Conservation (phyloP, 1,139 yeast species). For the Debaryomycetaceae sp. region DNA sequence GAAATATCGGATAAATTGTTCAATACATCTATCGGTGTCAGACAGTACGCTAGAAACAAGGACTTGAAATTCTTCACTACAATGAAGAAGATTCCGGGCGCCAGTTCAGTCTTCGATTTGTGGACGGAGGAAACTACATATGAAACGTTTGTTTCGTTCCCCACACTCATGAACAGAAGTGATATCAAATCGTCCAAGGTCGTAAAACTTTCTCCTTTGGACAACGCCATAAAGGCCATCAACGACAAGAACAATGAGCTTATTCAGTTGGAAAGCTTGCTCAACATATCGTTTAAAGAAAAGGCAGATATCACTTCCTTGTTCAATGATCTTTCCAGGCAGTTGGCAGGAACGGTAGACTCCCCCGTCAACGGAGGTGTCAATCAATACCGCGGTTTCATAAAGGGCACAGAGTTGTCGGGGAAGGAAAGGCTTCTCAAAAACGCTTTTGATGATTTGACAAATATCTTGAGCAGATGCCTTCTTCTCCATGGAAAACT, state of each 20-base stretch:
- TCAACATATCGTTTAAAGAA: slow-evolving; percentile 54
- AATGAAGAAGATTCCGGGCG: slow-evolving; percentile 71
- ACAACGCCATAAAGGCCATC: slow-evolving; percentile 72
- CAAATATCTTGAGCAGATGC: slow-evolving; percentile 63
- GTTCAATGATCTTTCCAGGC: slow-evolving; percentile 70
- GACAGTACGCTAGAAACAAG: slow-evolving; percentile 69
- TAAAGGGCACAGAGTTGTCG: slow-evolving; percentile 43
- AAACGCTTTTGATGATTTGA: slow-evolving; percentile 67
- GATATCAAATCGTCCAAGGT: slow-evolving; percentile 56
- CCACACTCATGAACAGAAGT: slow-evolving; percentile 83
- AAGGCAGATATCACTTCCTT: slow-evolving; percentile 48
- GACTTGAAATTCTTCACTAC: slow-evolving; percentile 69
- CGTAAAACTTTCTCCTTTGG: slow-evolving; percentile 76
- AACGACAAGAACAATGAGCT: slow-evolving; percentile 69
- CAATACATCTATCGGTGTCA: slow-evolving; percentile 55
- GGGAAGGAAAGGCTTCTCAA: slow-evolving; percentile 49
- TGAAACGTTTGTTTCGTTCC: slow-evolving; percentile 75
- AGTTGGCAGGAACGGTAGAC: slow-evolving; percentile 83
- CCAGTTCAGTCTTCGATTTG: slow-evolving; percentile 67
- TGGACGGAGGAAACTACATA: slow-evolving; percentile 89
- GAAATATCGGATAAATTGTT: slow-evolving; percentile 49
- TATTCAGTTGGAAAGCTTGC: slow-evolving; percentile 62
- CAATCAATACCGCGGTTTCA: slow-evolving; percentile 74
- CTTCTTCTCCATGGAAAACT: slow-evolving; percentile 66
- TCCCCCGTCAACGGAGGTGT: slow-evolving; percentile 94